Evolutionary conservation across 495 filamentous ascomycete species (phyloP).

Genomic region (Lasiosphaeria hispida): DNA sequence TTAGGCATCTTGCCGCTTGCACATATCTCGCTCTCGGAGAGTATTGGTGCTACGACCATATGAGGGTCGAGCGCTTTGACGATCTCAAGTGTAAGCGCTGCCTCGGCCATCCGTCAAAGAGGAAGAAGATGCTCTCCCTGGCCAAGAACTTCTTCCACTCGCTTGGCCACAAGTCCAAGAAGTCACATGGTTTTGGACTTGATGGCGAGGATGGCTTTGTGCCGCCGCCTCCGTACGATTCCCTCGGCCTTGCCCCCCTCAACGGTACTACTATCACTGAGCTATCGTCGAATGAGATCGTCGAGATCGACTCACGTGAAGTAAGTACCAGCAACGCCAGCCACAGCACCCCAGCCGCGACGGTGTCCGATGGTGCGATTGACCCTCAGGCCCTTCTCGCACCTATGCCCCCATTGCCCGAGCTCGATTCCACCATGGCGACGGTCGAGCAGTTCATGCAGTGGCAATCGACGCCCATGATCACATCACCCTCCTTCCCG

Average conservation of each 20-base stretch:
- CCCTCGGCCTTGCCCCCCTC: constrained; percentile 23
- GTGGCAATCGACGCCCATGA: constrained; percentile 20
- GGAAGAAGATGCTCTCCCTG: constrained; percentile 46
- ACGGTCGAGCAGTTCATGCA: constrained; percentile 20
- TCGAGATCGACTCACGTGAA: constrained; percentile 47
- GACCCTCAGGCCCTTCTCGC: constrained; percentile 32
- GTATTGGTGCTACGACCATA: constrained; percentile 49
- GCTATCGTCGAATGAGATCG: constrained; percentile 41
- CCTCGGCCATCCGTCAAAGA: constrained; percentile 44
- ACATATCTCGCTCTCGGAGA: constrained; percentile 42
- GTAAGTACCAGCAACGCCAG: constrained; percentile 11
- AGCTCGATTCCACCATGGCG: constrained; percentile 32
- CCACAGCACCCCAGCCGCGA: constrained; percentile 5
- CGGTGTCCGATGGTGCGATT: constrained; percentile 21
- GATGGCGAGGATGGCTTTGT: constrained; percentile 23
- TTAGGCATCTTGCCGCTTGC: constrained; percentile 43
- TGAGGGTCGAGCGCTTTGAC: constrained; percentile 47
- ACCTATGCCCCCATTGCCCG: constrained; percentile 20
- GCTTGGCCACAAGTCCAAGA: constrained; percentile 44
- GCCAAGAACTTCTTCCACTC: constrained; percentile 49
- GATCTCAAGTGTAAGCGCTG: constrained; percentile 47
- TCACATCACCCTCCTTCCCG: constrained; percentile 1
- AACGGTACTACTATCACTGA: constrained; percentile 25
- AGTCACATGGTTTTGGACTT: constrained; percentile 11
- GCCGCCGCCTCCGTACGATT: constrained; percentile 45